A percentile compares a stretch with the other conserved stretches of the same genome.
phyloP scores from a whole-genome alignment of 106 monocot species.

The Xerophyta viscosa region DNA sequence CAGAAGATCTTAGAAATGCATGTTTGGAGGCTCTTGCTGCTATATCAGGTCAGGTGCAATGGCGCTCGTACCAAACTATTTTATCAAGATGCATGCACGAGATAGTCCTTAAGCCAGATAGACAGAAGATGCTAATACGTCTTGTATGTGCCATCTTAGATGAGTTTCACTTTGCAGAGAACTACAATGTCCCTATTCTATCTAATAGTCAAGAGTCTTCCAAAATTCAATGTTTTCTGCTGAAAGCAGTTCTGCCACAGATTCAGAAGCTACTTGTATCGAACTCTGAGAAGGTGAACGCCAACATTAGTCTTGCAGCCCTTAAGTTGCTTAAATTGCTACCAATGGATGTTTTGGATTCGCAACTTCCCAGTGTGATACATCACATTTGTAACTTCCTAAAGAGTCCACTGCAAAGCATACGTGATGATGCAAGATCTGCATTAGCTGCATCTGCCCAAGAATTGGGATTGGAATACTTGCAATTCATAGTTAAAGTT shows the following conservation, averaged over 20 bases:
- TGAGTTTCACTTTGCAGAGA: slow-evolving; percentile 51
- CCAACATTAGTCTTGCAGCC: slow-evolving; percentile 58
- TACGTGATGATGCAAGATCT: slow-evolving; percentile 82
- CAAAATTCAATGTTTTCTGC: slow-evolving; percentile 40
- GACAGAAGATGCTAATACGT: slow-evolving; percentile 66
- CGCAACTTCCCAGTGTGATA: slow-evolving; percentile 68
- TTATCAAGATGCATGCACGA: slow-evolving; percentile 67
- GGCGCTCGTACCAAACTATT: slow-evolving; percentile 56
- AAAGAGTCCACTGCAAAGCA: slow-evolving; percentile 68
- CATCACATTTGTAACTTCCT: slow-evolving; percentile 73
- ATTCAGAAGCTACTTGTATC: slow-evolving; percentile 46
- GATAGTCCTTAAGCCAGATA: slow-evolving; percentile 48
- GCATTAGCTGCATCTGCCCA: slow-evolving; percentile 68
- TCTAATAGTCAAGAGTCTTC: background rate
- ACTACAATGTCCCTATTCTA: slow-evolving; percentile 1
- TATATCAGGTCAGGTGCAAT: slow-evolving; percentile 55
- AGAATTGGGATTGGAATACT: slow-evolving; percentile 60
- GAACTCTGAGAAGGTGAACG: slow-evolving; percentile 77
- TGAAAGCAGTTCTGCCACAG: slow-evolving; percentile 46
- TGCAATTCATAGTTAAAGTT: slow-evolving; percentile 62
- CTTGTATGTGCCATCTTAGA: slow-evolving; percentile 71
- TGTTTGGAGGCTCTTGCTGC: slow-evolving; percentile 73
- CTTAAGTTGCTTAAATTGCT: slow-evolving; percentile 82
- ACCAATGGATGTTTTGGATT: slow-evolving; percentile 50
- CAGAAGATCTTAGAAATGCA: slow-evolving; percentile 67